Base-by-base conservation (phyloP, 2,329 filamentous ascomycete species). In the Chaetoscypha palmicola region DNA sequence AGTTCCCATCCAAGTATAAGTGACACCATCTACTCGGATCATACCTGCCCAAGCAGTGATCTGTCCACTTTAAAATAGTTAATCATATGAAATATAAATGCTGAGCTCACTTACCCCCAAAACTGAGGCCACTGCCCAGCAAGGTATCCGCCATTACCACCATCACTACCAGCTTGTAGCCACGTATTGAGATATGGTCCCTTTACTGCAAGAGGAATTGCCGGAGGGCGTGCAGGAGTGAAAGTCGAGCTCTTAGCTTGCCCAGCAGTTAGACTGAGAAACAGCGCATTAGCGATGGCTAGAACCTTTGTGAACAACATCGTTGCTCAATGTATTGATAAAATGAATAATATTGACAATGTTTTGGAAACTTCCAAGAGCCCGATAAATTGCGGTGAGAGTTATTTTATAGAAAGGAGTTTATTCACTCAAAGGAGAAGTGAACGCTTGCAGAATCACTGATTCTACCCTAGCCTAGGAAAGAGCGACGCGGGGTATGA, bases 131-230 rank as follows among this genome's bases (percentile, higher is more conserved):
- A 89, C 57, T 78, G 64, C 2, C 83, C 82, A 0, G 83, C 74
- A 22, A 89, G 69, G 47, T 82, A 75, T 1, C 81, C 81, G 24
- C 79, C 79, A 57, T 81, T 77, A 8, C 76, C 74, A 17, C 73
- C 76, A 59, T 79, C 70, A 21, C 68, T 74, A 1, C 79, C 80
- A 8, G 73, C 79, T 45, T 74, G 65, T 32, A 83, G 69, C 81
- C 83, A 87, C 11, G 79, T 76, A 58, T 77, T 87, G 12, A 90
- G 64, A 54, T 90, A 91, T 0, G 86, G 86, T 8, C 79, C 83
- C 49, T 77, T 79, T 34, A 90, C 85, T 33, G 83, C 83, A 24
- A 91, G 64, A 10, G 86, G 85, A 21, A 85, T 69, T 1, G 83
- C 73, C 12, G 83, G 83, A 32, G 82, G 81, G 5, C 79, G 71